These are phyloP conservation scores for Aspergillus texensis DNA, from an alignment of 2,329 filamentous ascomycete genomes.

Conservation along the genomic window DNA sequence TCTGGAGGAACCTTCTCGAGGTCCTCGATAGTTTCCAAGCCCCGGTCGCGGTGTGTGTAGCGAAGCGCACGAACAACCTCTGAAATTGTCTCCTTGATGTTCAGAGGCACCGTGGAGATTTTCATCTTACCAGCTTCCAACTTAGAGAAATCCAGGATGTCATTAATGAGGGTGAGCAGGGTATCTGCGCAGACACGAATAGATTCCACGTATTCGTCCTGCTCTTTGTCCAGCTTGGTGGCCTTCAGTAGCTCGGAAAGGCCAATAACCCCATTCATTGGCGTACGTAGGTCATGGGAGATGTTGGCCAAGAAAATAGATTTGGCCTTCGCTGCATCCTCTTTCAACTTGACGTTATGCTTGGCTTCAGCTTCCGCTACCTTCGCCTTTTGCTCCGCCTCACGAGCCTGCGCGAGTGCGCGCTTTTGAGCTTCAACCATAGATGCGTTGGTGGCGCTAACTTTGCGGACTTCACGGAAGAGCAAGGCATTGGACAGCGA, in stretches of 20 bases:
- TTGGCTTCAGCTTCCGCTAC: conserved; percentile 65
- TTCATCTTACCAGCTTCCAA: conserved; percentile 86
- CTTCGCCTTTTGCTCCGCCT: conserved; percentile 67
- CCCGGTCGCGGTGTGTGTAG: conserved; percentile 65
- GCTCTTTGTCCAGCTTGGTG: conserved; percentile 58
- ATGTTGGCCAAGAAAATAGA: conserved; percentile 98
- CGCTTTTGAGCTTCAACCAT: conserved; percentile 69
- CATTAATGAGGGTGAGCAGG: conserved; percentile 83
- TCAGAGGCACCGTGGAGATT: conserved; percentile 80
- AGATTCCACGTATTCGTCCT: conserved; percentile 64
- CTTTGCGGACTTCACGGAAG: conserved; percentile 63
- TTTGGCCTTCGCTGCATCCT: conserved; percentile 72
- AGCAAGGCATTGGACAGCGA: conserved; percentile 66
- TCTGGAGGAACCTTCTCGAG: conserved; percentile 62
- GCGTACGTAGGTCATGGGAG: conserved; percentile 83
- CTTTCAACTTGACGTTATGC: conserved; percentile 66
- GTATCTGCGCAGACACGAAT: conserved; percentile 71
- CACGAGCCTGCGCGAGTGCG: conserved; percentile 62
- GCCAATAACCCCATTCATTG: conserved; percentile 91
- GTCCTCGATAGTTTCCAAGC: conserved; percentile 64
- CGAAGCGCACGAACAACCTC: conserved; percentile 66
- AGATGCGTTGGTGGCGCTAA: conserved; percentile 64
- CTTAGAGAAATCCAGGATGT: conserved; percentile 88
- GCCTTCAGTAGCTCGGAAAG: conserved; percentile 65
- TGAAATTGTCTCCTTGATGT: conserved; percentile 68